Evolutionary conservation across 2,329 filamentous ascomycete genomes (phyloP).

Genomic region (Alternaria novae-zelandiae): DNA sequence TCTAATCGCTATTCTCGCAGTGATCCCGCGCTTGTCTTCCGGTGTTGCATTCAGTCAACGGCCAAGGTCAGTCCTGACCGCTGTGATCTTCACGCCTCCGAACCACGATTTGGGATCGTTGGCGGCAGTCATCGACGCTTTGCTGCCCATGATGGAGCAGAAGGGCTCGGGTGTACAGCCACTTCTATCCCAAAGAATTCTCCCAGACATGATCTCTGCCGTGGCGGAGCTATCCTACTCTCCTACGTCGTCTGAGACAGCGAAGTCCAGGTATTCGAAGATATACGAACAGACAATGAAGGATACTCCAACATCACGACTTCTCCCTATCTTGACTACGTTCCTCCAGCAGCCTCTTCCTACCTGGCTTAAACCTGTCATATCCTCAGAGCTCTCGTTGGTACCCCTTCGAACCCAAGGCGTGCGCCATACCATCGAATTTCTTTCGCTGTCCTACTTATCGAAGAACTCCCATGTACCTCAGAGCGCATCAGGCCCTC

Average conservation of each 20-base stretch:
- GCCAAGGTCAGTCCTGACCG: slow-evolving; percentile 41
- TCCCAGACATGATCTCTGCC: slow-evolving; percentile 45
- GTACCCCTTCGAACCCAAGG: slow-evolving; percentile 68
- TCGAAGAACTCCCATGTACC: slow-evolving; percentile 53
- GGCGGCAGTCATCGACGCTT: slow-evolving; percentile 11
- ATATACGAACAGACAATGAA: slow-evolving; percentile 25
- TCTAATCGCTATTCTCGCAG: slow-evolving; percentile 39
- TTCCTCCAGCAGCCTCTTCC: slow-evolving; percentile 69
- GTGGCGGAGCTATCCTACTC: slow-evolving; percentile 45
- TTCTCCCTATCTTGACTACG: slow-evolving; percentile 68
- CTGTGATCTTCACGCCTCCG: slow-evolving; percentile 16
- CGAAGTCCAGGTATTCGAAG: slow-evolving; percentile 18
- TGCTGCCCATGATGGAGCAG: slow-evolving; percentile 37
- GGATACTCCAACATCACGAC: slow-evolving; percentile 56
- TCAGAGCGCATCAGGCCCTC: slow-evolving; percentile 33
- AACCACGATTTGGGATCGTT: slow-evolving; percentile 20
- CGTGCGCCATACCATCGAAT: slow-evolving; percentile 72
- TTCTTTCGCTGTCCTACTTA: slow-evolving; percentile 72
- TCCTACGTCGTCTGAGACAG: slow-evolving; percentile 20
- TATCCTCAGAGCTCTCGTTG: slow-evolving; percentile 65
- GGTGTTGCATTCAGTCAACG: slow-evolving; percentile 44
- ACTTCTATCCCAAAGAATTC: slow-evolving; percentile 42
- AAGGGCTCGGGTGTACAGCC: slow-evolving; percentile 42
- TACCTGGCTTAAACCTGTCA: slow-evolving; percentile 63
- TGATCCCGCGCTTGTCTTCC: slow-evolving; percentile 43